Base-by-base conservation (phyloP, 495 filamentous ascomycete species). In the Filosporella fistucella region DNA sequence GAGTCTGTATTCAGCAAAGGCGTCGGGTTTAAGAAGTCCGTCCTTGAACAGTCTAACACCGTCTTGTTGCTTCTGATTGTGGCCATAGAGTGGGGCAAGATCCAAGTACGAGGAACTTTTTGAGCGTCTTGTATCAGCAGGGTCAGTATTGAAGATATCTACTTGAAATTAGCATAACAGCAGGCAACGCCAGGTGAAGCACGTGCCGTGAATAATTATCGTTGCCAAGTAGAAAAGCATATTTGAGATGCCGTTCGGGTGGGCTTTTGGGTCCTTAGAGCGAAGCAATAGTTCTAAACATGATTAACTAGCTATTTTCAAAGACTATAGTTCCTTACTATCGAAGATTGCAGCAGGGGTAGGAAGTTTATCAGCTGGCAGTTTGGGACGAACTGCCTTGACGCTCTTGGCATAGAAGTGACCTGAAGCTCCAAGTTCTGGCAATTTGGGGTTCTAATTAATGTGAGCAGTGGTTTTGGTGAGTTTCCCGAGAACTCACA, bases 161-260 rank as follows among this genome's bases (percentile, higher is more conserved):
- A 13, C 13, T 20, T 5, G 4, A 21, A n/a, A 13, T 38, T 13
- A 38, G 35, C 35, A 21, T 21, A 8, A 9, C 21, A 18, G 17
- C 8, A 28, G 17, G n/a, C 1, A 25, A 36, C 56, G 48, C 18
- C 54, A 51, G 3, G 69, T 71, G 9, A 63, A 56, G 46, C 72
- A 74, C 45, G 69, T 59, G 72, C 82, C 85, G 54, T 96, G 90
- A 57, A 93, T 95, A 51, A 96, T 91, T 45, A 95, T 88, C 13
- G 82, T 86, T 6, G 89, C 90, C 60, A 90, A 78, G 54, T 96
- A 91, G 73, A 90, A 96, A 11, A 96, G 68, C 45, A 95, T 75
- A 57, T 86, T 91, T 1, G 89, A 95, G 16, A 95, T 82, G 53
- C 86, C 85, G 13, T 51, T 50, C 0, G 55, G 52, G 42, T 61